Evolutionary conservation across 108 stramenopile species (phyloP), one percentile per base, ranked within the genome.

Genomic region (Ochromonas danica): DNA sequence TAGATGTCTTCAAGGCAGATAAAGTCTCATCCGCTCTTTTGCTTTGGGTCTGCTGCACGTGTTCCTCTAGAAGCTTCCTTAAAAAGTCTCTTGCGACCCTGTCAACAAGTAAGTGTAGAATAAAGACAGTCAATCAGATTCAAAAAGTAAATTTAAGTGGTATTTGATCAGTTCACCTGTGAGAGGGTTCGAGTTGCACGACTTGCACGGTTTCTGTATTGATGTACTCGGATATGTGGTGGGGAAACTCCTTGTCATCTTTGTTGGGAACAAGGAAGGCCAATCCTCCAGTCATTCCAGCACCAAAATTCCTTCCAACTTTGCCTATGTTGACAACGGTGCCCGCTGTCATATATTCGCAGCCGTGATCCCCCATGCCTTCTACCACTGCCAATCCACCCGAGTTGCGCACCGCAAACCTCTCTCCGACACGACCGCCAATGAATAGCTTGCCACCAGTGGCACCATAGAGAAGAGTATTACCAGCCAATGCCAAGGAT

Each of bases 391-490:
- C 78, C 42, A 82, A 62, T 33, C 80, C 83, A 41, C 78, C 84
- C 14, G 83, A 84, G 81, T 85, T 85, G 30, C 84, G 81, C 33
- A 85, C 84, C 28, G 83, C 84, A 43, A 85, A 85, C 33, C 84
- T 82, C 74, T 85, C 84, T 33, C 84, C 84, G 1, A 78, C 84
- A 35, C 81, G 80, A 2, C 84, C 84, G 27, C 71, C 72, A 22
- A 79, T 80, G 78, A 81, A 85, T 38, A 85, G 38, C 40, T 41
- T 35, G 57, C 84, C 84, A 22, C 84, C 84, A 22, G 84, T 85
- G 61, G 84, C 84, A n/a, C 84, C 84, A 38, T 85, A 85, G 25
- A 85, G 62, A 65, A 83, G 81, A n/a, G 84, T 85, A 78, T 85
- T 85, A 33, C 84, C 84, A 42, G 22, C 45, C 45, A 51, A 14